Evolutionary conservation across 768 basidiomycete species (phyloP).

Genomic region (Kwoniella botswanensis): DNA sequence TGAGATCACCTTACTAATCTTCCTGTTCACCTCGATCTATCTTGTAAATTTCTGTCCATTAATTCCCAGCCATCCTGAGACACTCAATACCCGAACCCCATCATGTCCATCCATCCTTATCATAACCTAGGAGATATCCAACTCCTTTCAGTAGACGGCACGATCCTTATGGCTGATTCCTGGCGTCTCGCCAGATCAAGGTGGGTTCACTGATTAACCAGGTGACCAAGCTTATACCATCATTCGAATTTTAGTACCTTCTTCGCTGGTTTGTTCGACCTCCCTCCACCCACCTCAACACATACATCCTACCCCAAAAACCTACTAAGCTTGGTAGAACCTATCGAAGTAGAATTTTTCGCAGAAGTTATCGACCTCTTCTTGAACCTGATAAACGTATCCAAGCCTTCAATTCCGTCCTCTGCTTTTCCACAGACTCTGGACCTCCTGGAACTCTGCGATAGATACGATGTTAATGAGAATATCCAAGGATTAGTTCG

Average conservation of each 20-base stretch:
- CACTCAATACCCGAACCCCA: not conserved
- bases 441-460: slow-evolving; percentile 8
- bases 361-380: slow-evolving; percentile 7
- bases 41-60: no score
- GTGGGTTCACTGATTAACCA: not conserved
- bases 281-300: not conserved
- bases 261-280: slow-evolving; percentile 8
- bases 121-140: slow-evolving; percentile 3
- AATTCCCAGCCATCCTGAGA: no score
- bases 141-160: not conserved
- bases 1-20: no score
- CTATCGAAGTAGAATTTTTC: not conserved
- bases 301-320: not conserved
- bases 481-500: not conserved
- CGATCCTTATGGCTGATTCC: not conserved
- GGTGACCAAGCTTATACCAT: not conserved
- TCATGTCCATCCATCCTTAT: not conserved
- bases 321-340: not conserved
- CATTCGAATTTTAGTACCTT: not conserved
- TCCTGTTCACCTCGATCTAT: no score
- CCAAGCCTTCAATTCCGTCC: not conserved
- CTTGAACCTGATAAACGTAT: slow-evolving; percentile 14
- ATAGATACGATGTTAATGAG: slow-evolving; percentile 9
- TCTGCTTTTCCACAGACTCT: not conserved
- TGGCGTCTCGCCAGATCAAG: slow-evolving; percentile 12